Evolutionary conservation across 2,329 filamentous ascomycete genomes (phyloP).

Genomic region (Colletotrichum musicola): DNA sequence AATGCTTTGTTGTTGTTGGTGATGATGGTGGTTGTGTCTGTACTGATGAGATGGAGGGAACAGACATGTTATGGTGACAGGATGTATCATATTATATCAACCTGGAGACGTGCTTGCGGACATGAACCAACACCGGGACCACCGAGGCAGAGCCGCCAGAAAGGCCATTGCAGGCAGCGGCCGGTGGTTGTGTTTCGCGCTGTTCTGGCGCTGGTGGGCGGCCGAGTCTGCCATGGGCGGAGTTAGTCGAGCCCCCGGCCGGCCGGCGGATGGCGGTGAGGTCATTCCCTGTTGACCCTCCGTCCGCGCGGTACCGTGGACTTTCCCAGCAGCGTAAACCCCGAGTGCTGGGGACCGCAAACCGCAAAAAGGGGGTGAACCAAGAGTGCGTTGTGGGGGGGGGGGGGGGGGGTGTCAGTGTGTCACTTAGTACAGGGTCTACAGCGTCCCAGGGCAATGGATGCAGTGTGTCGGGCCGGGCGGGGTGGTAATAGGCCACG

Average conservation of each 20-base stretch:
- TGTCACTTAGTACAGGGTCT: neutral
- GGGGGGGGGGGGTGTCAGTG: too few species aligned
- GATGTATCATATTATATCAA: conserved; percentile 26
- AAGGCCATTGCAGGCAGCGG: too few species aligned
- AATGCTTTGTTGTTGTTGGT: neutral
- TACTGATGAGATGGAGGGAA: neutral
- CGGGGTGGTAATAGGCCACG: conserved; percentile 13
- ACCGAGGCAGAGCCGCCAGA: conserved; percentile 11
- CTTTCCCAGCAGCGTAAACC: neutral
- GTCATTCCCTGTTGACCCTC: conserved; percentile 15
- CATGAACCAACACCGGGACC: conserved; percentile 14
- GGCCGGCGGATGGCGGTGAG: conserved; percentile 31
- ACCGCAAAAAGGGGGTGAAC: neutral
- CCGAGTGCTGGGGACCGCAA: neutral
- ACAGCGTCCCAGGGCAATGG: neutral
- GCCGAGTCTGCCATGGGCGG: conserved; percentile 14
- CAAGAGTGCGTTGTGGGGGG: neutral
- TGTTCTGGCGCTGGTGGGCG: neutral
- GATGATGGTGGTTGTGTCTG: neutral
- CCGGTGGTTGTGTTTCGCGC: too few species aligned
- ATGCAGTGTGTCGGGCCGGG: neutral
- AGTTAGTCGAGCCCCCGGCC: conserved; percentile 30
- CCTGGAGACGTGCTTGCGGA: conserved; percentile 10
- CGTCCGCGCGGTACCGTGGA: neutral
- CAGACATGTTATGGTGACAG: neutral